Percentiles rank a stretch among this genome's conserved stretches.
These are phyloP conservation scores for Jaltomata sinuosa DNA, from an alignment of 257 asterid genomes.

Conservation along the genomic window DNA sequence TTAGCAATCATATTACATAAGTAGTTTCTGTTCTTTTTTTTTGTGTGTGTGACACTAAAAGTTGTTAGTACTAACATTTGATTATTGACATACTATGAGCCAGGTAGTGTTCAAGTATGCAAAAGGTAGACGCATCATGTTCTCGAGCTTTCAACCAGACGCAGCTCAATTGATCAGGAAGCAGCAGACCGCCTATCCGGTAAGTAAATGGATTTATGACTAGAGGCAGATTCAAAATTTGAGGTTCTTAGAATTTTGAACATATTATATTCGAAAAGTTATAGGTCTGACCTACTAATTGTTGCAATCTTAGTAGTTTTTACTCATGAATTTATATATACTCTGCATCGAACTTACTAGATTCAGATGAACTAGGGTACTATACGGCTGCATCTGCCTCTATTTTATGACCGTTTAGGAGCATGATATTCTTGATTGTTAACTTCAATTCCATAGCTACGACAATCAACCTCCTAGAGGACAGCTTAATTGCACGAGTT, in stretches of 20 bases:
- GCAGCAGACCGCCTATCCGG: constrained; percentile 17
- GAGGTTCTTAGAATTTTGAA: background rate
- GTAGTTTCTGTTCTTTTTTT: background rate
- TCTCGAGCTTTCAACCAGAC: constrained; percentile 23
- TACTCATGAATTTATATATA: background rate
- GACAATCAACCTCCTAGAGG: background rate
- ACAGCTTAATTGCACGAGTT: background rate
- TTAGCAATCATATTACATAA: background rate
- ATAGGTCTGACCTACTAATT: background rate
- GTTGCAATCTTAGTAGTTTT: background rate
- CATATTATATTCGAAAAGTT: background rate
- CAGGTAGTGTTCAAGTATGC: constrained; percentile 16
- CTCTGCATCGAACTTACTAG: background rate
- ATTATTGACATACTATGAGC: background rate
- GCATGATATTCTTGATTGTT: background rate
- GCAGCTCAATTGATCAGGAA: constrained; percentile 9
- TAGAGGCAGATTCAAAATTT: background rate
- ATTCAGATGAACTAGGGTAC: background rate
- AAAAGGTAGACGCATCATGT: constrained; percentile 6
- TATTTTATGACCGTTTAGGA: background rate
- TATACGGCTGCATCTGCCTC: background rate
- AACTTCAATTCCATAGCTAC: background rate
- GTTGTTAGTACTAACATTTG: background rate
- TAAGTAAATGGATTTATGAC: background rate
- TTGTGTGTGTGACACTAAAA: background rate